phyloP scores from a whole-genome alignment of 2,329 filamentous ascomycete genomes.

The Xylariaceae sp. region DNA sequence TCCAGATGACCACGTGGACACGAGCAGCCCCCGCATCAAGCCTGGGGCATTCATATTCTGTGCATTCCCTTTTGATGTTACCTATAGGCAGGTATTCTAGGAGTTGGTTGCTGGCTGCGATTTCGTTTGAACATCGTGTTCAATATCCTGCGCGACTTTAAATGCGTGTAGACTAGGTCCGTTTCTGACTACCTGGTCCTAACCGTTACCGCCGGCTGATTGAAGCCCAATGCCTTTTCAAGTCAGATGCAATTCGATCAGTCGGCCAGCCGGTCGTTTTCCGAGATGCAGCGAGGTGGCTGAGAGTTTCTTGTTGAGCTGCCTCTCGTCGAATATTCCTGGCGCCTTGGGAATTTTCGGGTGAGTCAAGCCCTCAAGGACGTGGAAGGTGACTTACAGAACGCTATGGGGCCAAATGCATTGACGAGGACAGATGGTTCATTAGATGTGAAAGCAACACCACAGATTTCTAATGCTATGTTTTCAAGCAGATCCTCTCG shows the following conservation, averaged over 20 bases:
- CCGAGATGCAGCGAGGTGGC: constrained; percentile 34
- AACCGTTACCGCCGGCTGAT: neutral
- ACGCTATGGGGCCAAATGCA: constrained; percentile 47
- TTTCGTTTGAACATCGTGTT: no score
- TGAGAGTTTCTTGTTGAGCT: constrained; percentile 32
- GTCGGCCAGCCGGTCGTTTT: constrained; percentile 40
- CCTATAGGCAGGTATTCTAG: no score
- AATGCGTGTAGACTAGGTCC: no score
- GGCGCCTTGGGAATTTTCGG: constrained; percentile 23
- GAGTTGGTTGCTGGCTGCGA: no score
- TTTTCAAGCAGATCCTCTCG: constrained; percentile 31
- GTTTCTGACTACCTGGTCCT: neutral
- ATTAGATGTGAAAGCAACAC: constrained; percentile 43
- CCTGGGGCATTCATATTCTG: no score
- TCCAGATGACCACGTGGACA: neutral
- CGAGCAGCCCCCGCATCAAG: neutral
- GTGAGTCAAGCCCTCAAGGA: neutral
- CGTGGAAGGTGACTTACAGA: constrained; percentile 34
- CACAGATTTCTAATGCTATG: constrained; percentile 40
- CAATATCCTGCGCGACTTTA: no score
- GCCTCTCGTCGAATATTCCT: constrained; percentile 28
- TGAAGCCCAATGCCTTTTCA: constrained; percentile 29
- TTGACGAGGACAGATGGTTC: constrained; percentile 44
- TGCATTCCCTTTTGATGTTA: no score
- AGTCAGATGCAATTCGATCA: constrained; percentile 31